A percentile compares a stretch with the other conserved stretches of the same genome.
These are phyloP conservation scores for Solanum hybrid DNA, from an alignment of 305 asterid genomes.

Conservation along the genomic window DNA sequence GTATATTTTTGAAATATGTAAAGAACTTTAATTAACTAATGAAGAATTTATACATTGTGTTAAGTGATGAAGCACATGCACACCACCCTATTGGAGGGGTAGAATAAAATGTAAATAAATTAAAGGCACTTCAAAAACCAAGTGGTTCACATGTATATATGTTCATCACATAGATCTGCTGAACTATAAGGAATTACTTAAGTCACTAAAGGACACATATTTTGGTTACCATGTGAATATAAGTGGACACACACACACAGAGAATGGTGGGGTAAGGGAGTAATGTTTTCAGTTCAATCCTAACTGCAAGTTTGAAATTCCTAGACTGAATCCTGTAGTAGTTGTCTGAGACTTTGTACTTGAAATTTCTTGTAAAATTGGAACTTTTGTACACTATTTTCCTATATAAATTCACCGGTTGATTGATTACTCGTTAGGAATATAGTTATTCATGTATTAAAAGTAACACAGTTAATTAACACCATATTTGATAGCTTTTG, in stretches of 20 bases:
- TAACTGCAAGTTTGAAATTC: slow-evolving; percentile 25
- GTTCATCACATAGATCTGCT: slow-evolving; percentile 43
- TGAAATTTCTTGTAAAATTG: slow-evolving; percentile 45
- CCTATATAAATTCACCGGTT: background rate
- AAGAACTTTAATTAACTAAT: slow-evolving; percentile 15
- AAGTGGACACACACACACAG: background rate
- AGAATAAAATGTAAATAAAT: slow-evolving; percentile 10
- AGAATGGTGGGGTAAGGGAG: background rate
- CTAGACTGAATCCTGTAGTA: slow-evolving; percentile 20
- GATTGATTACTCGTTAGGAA: background rate
- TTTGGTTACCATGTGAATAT: slow-evolving; percentile 27
- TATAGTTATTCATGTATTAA: background rate
- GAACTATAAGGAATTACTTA: slow-evolving; percentile 19
- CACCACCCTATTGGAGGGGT: slow-evolving; percentile 38
- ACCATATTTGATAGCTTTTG: background rate
- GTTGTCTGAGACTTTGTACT: background rate
- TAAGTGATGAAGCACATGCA: slow-evolving; percentile 59
- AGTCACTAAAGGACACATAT: slow-evolving; percentile 20
- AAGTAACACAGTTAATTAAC: background rate
- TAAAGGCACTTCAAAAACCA: slow-evolving; percentile 12
- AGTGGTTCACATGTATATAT: slow-evolving; percentile 46
- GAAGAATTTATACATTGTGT: slow-evolving; percentile 16
- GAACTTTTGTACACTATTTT: slow-evolving; percentile 32
- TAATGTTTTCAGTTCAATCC: slow-evolving; percentile 10
- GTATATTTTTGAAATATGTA: slow-evolving; percentile 1